Percentiles rank a stretch among this genome's conserved stretches.
Evolutionary conservation across 78 protist genomes (phyloP).

Genomic region (Dictyostelium firmibasis): DNA sequence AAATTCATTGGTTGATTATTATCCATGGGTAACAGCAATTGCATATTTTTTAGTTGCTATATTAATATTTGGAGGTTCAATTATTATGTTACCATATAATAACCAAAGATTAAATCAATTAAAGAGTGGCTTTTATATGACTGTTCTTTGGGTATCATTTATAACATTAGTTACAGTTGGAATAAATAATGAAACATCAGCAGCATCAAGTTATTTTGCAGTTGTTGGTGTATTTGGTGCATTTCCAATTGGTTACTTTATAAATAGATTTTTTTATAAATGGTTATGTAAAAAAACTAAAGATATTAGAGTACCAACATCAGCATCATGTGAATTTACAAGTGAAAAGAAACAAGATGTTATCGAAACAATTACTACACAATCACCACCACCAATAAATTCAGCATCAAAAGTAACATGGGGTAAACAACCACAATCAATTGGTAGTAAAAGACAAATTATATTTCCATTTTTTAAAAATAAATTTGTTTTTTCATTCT

Average conservation of each 20-base stretch:
- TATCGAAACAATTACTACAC: neutral
- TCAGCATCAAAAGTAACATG: neutral
- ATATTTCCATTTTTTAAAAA: constrained; percentile 28
- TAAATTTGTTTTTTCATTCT: neutral
- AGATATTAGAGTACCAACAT: neutral
- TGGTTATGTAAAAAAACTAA: neutral
- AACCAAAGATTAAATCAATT: constrained; percentile 64
- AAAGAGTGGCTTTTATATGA: constrained; percentile 56
- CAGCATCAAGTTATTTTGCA: neutral
- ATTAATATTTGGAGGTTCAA: constrained; percentile 40
- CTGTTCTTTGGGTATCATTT: constrained; percentile 33
- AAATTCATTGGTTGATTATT: neutral
- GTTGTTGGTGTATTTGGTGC: constrained; percentile 24
- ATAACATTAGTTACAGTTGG: neutral
- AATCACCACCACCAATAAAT: too few species aligned
- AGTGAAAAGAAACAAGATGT: too few species aligned
- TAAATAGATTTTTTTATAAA: neutral
- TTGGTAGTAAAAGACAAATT: constrained; percentile 36
- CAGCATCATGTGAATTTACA: neutral
- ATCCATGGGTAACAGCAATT: constrained; percentile 49
- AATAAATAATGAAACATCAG: neutral
- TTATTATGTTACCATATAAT: constrained; percentile 39
- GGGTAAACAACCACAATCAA: neutral
- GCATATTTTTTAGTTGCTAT: constrained; percentile 14
- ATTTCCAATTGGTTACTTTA: constrained; percentile 38